Percentiles rank a stretch among this genome's conserved stretches.
Conservation (phyloP, 169 alveolate species). For the Cryptosporidium meleagridis region DNA sequence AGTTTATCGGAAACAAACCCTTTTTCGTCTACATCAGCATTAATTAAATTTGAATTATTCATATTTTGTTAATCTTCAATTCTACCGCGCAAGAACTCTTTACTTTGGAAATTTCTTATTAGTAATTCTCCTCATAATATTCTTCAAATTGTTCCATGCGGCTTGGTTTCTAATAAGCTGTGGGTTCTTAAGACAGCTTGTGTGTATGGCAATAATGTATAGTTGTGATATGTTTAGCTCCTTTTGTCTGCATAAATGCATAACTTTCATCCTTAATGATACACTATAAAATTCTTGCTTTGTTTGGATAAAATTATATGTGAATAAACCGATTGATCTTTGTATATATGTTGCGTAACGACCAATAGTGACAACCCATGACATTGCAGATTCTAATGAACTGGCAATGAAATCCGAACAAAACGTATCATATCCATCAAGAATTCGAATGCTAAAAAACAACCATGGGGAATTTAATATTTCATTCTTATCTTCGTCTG, state of each 20-base stretch:
- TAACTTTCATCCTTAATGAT: slow-evolving; percentile 60
- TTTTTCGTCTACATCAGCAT: slow-evolving; percentile 81
- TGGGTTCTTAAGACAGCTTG: slow-evolving; percentile 64
- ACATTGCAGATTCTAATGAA: slow-evolving; percentile 54
- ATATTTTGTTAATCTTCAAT: neutral
- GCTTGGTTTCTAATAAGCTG: slow-evolving; percentile 60
- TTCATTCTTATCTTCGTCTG: slow-evolving; percentile 7
- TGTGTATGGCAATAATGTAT: slow-evolving; percentile 57
- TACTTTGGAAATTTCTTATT: slow-evolving; percentile 13
- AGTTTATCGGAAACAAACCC: slow-evolving; percentile 85
- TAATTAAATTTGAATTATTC: slow-evolving; percentile 63
- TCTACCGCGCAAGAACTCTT: slow-evolving; percentile 31
- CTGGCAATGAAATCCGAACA: slow-evolving; percentile 51
- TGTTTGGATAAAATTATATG: slow-evolving; percentile 54
- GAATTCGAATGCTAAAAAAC: slow-evolving; percentile 48
- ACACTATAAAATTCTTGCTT: slow-evolving; percentile 43
- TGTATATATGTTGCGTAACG: slow-evolving; percentile 59
- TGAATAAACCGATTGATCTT: slow-evolving; percentile 32
- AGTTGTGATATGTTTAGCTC: slow-evolving; percentile 32
- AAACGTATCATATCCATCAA: slow-evolving; percentile 3
- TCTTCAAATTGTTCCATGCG: slow-evolving; percentile 69
- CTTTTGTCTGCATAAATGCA: slow-evolving; percentile 39
- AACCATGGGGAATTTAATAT: slow-evolving; percentile 46
- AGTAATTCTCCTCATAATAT: slow-evolving; percentile 50
- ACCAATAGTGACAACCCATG: slow-evolving; percentile 70